Percentiles rank a stretch among this genome's conserved stretches.
Conservation (phyloP, 768 basidiomycete species). For the Kwoniella newhampshirensis region DNA sequence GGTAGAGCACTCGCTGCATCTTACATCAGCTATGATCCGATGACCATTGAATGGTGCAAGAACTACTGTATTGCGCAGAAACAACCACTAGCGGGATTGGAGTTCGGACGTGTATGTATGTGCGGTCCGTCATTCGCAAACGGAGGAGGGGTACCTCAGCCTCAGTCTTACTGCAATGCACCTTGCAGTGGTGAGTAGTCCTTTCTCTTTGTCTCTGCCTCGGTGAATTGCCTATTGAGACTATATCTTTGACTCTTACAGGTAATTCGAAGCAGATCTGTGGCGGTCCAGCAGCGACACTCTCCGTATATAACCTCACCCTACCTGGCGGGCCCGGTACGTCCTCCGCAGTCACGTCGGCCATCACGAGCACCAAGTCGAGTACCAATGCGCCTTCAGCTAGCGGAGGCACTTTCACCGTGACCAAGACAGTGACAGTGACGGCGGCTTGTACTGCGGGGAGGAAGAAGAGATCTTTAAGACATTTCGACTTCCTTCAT, state of each 20-base stretch:
- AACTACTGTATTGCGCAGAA: slow-evolving; percentile 17
- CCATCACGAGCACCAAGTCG: slow-evolving; percentile 1
- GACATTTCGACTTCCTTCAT: background rate
- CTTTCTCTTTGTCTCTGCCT: background rate
- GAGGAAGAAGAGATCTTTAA: background rate
- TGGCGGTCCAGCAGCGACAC: slow-evolving; percentile 9
- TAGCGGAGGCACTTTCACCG: slow-evolving; percentile 18
- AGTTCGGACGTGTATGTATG: slow-evolving; percentile 17
- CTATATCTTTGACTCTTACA: background rate
- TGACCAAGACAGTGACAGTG: slow-evolving; percentile 24
- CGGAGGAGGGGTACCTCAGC: slow-evolving; percentile 15
- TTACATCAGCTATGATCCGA: slow-evolving; percentile 12
- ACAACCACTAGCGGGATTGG: slow-evolving; percentile 7
- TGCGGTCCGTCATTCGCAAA: slow-evolving; percentile 13
- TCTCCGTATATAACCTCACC: slow-evolving; percentile 15
- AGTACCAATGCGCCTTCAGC: slow-evolving; percentile 6
- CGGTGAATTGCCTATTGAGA: background rate
- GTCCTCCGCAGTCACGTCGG: slow-evolving; percentile 3
- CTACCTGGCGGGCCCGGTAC: slow-evolving; percentile 4
- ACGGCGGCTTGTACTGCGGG: slow-evolving; percentile 9
- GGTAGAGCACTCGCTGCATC: slow-evolving; percentile 8
- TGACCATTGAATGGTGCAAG: slow-evolving; percentile 24
- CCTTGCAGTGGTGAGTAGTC: slow-evolving; percentile 14
- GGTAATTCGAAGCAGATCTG: slow-evolving; percentile 20
- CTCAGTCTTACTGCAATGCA: slow-evolving; percentile 12